Evolutionary conservation across 371 early-diverging fungal species (phyloP), one percentile per base, ranked within the genome.

Genomic region (Actinomortierella wolfii): DNA sequence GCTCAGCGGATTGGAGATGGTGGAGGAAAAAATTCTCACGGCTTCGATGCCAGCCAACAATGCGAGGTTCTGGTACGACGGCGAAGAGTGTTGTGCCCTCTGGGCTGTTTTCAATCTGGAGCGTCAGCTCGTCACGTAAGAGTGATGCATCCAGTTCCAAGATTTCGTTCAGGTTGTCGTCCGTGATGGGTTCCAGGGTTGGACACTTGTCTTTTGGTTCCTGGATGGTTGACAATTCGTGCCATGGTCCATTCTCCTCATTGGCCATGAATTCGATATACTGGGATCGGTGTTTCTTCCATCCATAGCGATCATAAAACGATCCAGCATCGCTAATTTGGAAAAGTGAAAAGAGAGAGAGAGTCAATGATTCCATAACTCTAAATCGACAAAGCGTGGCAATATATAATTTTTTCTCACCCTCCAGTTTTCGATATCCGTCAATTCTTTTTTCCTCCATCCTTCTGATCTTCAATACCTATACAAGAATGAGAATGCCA

Each of bases 241-340:
- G 44, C 11, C 8, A 20, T 18, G 47, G 20, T 3, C 11, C 17
- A 2, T 8, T 24, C 11, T 11, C 2, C 24, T 47, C 47, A 3
- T 47, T 24, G 11, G 8, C 6, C 21, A 9, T 47, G 8, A 8
- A 3, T 20, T 47, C 47, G 20, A 47, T 8, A 2, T 3, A 47
- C 8, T 47, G 20, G 8, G 47, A 9, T 47, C 47, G 47, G 21
- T 47, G 47, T 21, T 20, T 47, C 20, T 47, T 47, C 47, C 47
- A 47, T 6, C 47, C 47, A 20, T 21, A 47, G 17, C 47, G 47
- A 47, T 15, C 21, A 8, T 47, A 47, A 24, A 18, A 47, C 3
- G 11, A 3, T 20, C 47, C 47, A 47, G 21, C 8, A 21, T 6
- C 20, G 21, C 47, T 47, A 20, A 2, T 34, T 6, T 34, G 34